phyloP scores from a whole-genome alignment of 768 basidiomycete genomes.

The Mycena vulgaris region DNA sequence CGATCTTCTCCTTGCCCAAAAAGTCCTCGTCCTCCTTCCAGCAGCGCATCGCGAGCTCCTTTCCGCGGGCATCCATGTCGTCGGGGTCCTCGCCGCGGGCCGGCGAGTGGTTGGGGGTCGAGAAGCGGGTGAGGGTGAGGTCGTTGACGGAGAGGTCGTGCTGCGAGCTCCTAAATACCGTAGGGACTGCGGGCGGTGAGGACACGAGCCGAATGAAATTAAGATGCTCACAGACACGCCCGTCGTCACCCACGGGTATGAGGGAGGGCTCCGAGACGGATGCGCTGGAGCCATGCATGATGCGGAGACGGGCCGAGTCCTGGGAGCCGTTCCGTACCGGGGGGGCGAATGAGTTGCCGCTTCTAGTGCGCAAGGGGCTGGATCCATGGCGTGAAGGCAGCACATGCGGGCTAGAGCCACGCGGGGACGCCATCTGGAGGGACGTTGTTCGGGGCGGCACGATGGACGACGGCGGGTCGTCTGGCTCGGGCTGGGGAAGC shows the following conservation, averaged over 20 bases:
- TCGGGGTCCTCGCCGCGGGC: slow-evolving; percentile 63
- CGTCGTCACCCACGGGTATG: slow-evolving; percentile 67
- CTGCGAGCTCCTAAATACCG: slow-evolving; percentile 44
- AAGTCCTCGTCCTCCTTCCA: slow-evolving; percentile 92
- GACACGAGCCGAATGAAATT: slow-evolving; percentile 30
- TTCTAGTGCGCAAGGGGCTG: slow-evolving; percentile 63
- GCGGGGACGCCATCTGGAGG: slow-evolving; percentile 56
- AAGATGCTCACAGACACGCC: slow-evolving; percentile 61
- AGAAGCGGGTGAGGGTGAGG: slow-evolving; percentile 59
- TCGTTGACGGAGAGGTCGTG: slow-evolving; percentile 67
- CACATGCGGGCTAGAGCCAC: slow-evolving; percentile 51
- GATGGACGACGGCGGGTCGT: slow-evolving; percentile 47
- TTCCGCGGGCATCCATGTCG: slow-evolving; percentile 76
- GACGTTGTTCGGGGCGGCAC: slow-evolving; percentile 69
- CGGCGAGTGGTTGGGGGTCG: slow-evolving; percentile 60
- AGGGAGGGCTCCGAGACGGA: slow-evolving; percentile 90
- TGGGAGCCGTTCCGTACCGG: slow-evolving; percentile 38
- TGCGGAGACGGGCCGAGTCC: slow-evolving; percentile 63
- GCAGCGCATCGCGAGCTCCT: slow-evolving; percentile 82
- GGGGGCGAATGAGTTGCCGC: slow-evolving; percentile 49
- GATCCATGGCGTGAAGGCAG: slow-evolving; percentile 54
- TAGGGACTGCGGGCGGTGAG: slow-evolving; percentile 39
- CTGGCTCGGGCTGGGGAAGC: slow-evolving; percentile 44
- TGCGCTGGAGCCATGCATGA: slow-evolving; percentile 80
- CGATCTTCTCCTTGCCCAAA: slow-evolving; percentile 90